Evolutionary conservation across 2,329 filamentous ascomycete genomes (phyloP), one percentile per base, ranked within the genome.

Genomic region (Calonectria leucothoes): DNA sequence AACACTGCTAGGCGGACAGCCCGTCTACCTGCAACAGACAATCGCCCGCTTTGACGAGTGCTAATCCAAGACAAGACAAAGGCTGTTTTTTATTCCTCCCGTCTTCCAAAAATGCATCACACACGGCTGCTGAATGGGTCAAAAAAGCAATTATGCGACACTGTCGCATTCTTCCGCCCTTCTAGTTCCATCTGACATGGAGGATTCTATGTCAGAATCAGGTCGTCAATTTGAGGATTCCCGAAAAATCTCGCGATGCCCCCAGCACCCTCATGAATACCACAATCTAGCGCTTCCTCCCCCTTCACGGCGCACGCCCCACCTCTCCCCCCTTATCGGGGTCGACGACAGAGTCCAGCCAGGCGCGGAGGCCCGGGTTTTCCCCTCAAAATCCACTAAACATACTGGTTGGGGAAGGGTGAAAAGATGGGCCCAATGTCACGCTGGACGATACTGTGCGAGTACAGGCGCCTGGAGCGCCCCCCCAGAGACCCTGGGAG

Each of bases 281-380:
- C 31, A 37, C 31, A 12, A 59, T 59, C 63, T 31, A 31, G 35
- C 63, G 42, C 27, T 49, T n/a, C 42, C 42, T 23, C 23, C 17
- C 42, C 10, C 42, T 45, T 45, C 33, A 23, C n/a, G 4, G 23
- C 25, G 45, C 31, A 66, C n/a, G 42, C 42, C 45, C 42, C 49
- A 49, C 39, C 51, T 23, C 45, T 10, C 45, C 39, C 25, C 14
- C n/a, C 67, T 52, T 70, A 59, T 59, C 71, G 71, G 71, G 42
- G 71, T 70, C 71, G 66, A 69, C 71, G 71, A 73, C 17, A 25
- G 37, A 70, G 55, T 55, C 55, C 42, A 63, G 45, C 52, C 49
- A 23, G 57, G n/a, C 23, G 37, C 29, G 20, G 35, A 23, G 57
- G 14, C 35, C 65, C 65, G 25, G 70, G 55, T 48, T 72, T 72